A percentile compares a stretch with the other conserved stretches of the same genome.
These are phyloP conservation scores for Rubia balearica DNA, from an alignment of 305 asterid genomes.

Conservation along the genomic window DNA sequence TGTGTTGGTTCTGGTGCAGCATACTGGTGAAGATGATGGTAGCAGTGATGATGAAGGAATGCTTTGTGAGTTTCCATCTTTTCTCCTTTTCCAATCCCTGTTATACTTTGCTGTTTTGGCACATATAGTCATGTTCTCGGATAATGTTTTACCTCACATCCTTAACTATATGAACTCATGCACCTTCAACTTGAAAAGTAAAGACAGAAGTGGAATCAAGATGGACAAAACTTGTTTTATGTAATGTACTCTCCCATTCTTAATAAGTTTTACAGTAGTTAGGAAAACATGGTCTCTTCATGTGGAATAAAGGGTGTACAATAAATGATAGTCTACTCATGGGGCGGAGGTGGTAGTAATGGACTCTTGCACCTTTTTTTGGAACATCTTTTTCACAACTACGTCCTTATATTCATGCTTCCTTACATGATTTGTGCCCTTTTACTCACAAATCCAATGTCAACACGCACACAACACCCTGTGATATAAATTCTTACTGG, in stretches of 20 bases:
- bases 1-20: constrained; percentile 36
- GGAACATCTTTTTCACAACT: neutral
- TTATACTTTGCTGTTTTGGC: neutral
- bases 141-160: neutral
- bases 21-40: constrained; percentile 50
- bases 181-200: neutral
- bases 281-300: too few relatives aligned
- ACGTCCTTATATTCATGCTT: neutral
- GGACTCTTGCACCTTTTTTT: neutral
- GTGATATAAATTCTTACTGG: neutral
- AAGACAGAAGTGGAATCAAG: neutral
- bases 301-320: neutral
- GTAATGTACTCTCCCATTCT: neutral
- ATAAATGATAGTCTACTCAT: neutral
- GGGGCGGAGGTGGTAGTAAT: neutral
- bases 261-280: neutral
- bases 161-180: neutral
- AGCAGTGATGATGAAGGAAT: constrained; percentile 83
- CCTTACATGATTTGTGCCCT: neutral
- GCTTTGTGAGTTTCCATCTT: constrained; percentile 59
- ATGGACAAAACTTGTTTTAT: neutral
- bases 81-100: neutral
- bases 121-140: neutral
- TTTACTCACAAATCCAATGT: neutral
- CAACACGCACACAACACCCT: neutral